phyloP scores from a whole-genome alignment of 768 basidiomycete species.

The Pisolithus microcarpus region DNA sequence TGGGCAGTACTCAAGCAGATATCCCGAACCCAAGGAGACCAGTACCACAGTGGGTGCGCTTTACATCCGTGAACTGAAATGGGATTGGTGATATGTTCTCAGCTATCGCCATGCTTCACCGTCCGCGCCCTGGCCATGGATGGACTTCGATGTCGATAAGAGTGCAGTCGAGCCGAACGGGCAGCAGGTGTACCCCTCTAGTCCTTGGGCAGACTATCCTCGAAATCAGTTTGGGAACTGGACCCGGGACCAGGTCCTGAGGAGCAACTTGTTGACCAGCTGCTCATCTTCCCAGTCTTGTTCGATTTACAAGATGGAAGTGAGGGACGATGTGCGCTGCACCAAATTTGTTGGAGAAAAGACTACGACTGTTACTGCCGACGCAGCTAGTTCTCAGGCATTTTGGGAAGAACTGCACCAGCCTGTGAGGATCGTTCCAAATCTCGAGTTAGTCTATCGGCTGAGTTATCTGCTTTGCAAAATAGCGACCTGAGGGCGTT shows the following conservation, averaged over 20 bases:
- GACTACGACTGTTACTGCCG: slow-evolving; percentile 12
- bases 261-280: slow-evolving; percentile 28
- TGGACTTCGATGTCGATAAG: slow-evolving; percentile 27
- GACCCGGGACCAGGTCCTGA: slow-evolving; percentile 37
- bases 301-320: slow-evolving; percentile 18
- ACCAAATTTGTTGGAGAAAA: slow-evolving; percentile 2
- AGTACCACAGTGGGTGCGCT: slow-evolving; percentile 15
- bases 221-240: slow-evolving; percentile 51
- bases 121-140: slow-evolving; percentile 38
- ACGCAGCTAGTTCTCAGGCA: not conserved
- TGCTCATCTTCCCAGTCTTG: slow-evolving; percentile 10
- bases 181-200: not conserved
- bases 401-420: slow-evolving; percentile 26
- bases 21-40: slow-evolving; percentile 16
- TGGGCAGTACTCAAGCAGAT: not conserved
- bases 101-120: slow-evolving; percentile 34
- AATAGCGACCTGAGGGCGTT: slow-evolving; percentile 17
- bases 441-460: not conserved
- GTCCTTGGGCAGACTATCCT: slow-evolving; percentile 36
- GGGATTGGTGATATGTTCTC: slow-evolving; percentile 21
- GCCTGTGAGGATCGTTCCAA: slow-evolving; percentile 12
- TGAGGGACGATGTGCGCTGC: slow-evolving; percentile 12
- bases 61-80: too few species aligned
- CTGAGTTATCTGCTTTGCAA: not conserved
- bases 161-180: slow-evolving; percentile 5